These are phyloP conservation scores for Symbiodinium pilosum DNA, from an alignment of 73 alveolate species.

Conservation along the genomic window DNA sequence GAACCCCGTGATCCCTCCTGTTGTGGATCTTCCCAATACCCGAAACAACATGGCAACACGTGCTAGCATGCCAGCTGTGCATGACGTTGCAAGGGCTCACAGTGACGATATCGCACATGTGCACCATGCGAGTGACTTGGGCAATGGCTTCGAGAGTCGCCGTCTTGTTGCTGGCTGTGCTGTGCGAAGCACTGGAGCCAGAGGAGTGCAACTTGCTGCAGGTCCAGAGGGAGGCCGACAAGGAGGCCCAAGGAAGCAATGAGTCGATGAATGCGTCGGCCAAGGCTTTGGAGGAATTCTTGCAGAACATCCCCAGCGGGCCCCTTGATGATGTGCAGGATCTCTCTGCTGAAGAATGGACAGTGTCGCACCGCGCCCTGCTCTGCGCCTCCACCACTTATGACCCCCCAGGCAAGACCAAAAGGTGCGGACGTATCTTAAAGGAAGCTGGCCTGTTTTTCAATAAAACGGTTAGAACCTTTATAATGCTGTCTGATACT, in stretches of 20 bases:
- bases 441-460: no score
- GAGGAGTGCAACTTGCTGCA: background rate
- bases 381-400: background rate
- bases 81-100: no score
- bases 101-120: no score
- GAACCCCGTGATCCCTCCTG: no score
- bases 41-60: no score
- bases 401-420: background rate
- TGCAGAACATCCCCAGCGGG: conserved; percentile 1
- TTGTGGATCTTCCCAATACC: no score
- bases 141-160: no score
- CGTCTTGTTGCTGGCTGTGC: background rate
- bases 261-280: background rate
- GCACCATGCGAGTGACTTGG: no score
- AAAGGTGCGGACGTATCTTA: background rate
- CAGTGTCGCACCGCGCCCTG: background rate
- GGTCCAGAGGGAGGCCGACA: background rate
- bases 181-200: background rate
- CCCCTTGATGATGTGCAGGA: background rate
- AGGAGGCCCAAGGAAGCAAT: background rate
- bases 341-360: background rate
- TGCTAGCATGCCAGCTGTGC: no score
- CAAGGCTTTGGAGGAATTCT: no score
- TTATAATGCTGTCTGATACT: no score
- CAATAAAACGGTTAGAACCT: no score